Evolutionary conservation across 306 rosid species (phyloP).

Genomic region (Gillenia trifoliata): DNA sequence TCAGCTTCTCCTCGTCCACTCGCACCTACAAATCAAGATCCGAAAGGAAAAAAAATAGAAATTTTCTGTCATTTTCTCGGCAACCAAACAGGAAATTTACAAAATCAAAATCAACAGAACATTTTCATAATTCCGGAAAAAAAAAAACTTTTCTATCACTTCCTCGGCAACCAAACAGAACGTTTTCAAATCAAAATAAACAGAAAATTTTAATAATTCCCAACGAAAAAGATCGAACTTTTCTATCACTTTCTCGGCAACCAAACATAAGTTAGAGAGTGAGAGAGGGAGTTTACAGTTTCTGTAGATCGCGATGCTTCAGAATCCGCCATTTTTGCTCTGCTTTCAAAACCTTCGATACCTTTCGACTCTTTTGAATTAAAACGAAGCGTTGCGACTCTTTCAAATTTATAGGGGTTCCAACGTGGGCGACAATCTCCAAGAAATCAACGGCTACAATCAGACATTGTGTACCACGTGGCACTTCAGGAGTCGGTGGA

Average conservation of each 20-base stretch:
- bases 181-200: background rate
- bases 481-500: background rate
- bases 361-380: background rate
- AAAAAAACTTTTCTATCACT: background rate
- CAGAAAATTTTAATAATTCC: background rate
- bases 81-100: background rate
- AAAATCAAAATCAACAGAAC: background rate
- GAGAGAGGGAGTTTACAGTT: constrained; percentile 5
- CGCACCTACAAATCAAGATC: constrained; percentile 15
- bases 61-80: background rate
- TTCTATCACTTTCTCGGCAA: background rate
- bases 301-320: constrained; percentile 15
- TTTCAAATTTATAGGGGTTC: constrained; percentile 11
- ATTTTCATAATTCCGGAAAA: background rate
- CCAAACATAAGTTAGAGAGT: background rate
- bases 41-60: background rate
- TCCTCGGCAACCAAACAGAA: background rate
- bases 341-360: background rate
- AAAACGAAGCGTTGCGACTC: constrained; percentile 1
- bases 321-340: constrained; percentile 30
- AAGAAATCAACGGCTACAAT: background rate
- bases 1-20: constrained; percentile 23
- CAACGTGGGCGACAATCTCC: constrained; percentile 4
- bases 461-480: constrained; percentile 2
- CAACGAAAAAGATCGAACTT: background rate